Conservation (phyloP, 257 asterid genomes). For the Lycium ferocissimum region DNA sequence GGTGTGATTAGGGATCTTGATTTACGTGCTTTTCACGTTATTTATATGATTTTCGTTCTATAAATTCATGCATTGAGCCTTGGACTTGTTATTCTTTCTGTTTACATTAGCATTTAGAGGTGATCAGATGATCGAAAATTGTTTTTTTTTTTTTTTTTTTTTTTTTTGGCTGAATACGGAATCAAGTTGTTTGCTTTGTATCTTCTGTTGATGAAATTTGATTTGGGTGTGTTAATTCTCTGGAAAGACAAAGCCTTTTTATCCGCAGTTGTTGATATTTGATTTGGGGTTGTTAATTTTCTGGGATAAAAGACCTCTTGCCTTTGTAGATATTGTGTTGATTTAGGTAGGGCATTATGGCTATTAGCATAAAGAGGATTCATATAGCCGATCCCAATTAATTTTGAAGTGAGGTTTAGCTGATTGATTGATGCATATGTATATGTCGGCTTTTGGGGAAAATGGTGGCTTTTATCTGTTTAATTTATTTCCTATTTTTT, state of each 20-base stretch:
- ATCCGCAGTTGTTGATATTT: background rate
- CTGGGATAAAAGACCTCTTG: background rate
- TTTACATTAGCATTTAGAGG: background rate
- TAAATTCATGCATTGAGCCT: constrained; percentile 9
- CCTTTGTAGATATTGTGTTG: background rate
- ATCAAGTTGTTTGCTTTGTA: background rate
- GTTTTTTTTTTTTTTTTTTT: background rate
- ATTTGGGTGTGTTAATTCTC: background rate
- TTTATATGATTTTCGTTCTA: constrained; percentile 1
- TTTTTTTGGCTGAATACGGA: background rate
- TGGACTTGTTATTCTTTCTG: background rate
- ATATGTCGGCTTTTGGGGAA: background rate
- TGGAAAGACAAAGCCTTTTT: background rate
- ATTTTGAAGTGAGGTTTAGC: background rate
- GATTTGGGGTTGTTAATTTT: background rate
- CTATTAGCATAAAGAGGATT: background rate
- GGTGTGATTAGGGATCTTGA: constrained; percentile 31
- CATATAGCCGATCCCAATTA: background rate
- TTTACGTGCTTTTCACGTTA: constrained; percentile 27
- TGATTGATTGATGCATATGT: no score
- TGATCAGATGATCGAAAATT: constrained; percentile 27
- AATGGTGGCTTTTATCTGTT: background rate
- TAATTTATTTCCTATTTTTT: background rate
- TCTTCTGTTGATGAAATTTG: constrained; percentile 11
- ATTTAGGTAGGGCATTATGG: no score